Evolutionary conservation across 2,329 filamentous ascomycete species (phyloP).

Genomic region (Talaromyces pinophilus): DNA sequence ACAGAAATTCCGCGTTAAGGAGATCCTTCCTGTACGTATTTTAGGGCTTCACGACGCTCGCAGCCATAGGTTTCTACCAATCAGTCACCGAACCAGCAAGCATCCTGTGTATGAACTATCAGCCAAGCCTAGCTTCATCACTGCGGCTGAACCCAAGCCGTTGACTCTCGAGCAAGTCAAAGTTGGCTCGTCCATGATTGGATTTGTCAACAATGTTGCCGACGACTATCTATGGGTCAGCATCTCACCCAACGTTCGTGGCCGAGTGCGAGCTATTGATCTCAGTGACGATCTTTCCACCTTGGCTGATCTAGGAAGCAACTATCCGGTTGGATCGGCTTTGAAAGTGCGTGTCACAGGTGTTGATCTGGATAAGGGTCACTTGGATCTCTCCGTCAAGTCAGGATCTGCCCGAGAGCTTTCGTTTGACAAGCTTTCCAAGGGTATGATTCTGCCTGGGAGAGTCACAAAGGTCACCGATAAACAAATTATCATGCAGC

Average conservation of each 20-base stretch:
- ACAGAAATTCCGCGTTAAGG: slow-evolving; percentile 69
- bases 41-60: slow-evolving; percentile 86
- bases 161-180: slow-evolving; percentile 73
- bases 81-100: slow-evolving; percentile 80
- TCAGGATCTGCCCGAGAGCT: slow-evolving; percentile 61
- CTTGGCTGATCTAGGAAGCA: slow-evolving; percentile 70
- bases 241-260: slow-evolving; percentile 82
- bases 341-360: slow-evolving; percentile 75
- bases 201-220: slow-evolving; percentile 87
- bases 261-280: slow-evolving; percentile 78
- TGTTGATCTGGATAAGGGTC: slow-evolving; percentile 71
- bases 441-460: slow-evolving; percentile 78
- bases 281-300: slow-evolving; percentile 83
- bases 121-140: slow-evolving; percentile 65
- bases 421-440: slow-evolving; percentile 69
- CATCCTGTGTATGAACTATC: slow-evolving; percentile 83
- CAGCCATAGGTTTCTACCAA: slow-evolving; percentile 87
- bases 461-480: slow-evolving; percentile 84
- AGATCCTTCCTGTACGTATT: slow-evolving; percentile 72
- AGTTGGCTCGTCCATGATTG: slow-evolving; percentile 70
- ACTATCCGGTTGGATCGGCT: slow-evolving; percentile 89
- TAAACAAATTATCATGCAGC: slow-evolving; percentile 78
- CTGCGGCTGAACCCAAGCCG: slow-evolving; percentile 58
- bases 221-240: slow-evolving; percentile 86
- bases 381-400: slow-evolving; percentile 79